These are phyloP conservation scores for Rhododendron simsii DNA, from an alignment of 148 eudicot species.

Conservation along the genomic window DNA sequence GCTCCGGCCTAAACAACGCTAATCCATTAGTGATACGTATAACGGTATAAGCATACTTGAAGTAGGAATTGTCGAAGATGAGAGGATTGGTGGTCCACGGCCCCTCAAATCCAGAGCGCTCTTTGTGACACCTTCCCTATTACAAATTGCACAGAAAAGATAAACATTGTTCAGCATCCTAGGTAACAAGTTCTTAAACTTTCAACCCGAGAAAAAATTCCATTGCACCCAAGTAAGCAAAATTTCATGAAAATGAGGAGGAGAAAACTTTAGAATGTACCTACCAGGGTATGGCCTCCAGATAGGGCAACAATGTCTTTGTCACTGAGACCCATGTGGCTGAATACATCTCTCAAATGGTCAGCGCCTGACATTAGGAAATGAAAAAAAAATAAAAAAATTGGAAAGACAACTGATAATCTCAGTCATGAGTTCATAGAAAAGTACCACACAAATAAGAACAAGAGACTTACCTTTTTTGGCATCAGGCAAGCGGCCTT, in stretches of 20 bases:
- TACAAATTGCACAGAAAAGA: not conserved
- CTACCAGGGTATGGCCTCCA: conserved; percentile 92
- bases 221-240: not conserved
- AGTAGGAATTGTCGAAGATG: conserved; percentile 83
- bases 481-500: conserved; percentile 95
- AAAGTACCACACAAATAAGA: too few relatives aligned
- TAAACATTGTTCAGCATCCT: not conserved
- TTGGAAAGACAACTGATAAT: not conserved
- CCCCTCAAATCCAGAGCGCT: conserved; percentile 94
- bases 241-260: not conserved
- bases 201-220: not conserved
- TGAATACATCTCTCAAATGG: conserved; percentile 75
- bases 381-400: not conserved
- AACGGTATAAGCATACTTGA: conserved; percentile 36
- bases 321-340: conserved; percentile 87
- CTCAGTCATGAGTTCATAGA: not conserved
- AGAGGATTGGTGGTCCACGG: conserved; percentile 86
- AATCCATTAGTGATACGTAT: not conserved
- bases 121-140: conserved; percentile 97
- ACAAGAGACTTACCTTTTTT: conserved; percentile 47
- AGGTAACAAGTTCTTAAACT: not conserved
- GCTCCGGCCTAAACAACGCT: too few relatives aligned
- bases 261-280: not conserved
- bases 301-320: conserved; percentile 87
- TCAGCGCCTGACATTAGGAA: conserved; percentile 45